phyloP scores from a whole-genome alignment of 2,329 filamentous ascomycete species.

The Alternaria sp. region DNA sequence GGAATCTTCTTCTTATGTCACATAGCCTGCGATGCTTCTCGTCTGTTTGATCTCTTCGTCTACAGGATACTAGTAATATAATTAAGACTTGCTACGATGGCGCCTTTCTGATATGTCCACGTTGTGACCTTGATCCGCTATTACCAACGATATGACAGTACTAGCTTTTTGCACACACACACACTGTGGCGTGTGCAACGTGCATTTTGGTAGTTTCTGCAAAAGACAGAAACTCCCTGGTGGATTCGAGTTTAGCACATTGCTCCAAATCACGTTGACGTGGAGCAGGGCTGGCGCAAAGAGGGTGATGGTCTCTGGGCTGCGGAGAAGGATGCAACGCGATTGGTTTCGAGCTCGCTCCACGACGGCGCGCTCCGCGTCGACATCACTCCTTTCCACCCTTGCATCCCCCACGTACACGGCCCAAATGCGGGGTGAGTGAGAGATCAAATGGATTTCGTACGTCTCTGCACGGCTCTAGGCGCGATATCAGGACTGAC shows the following conservation, averaged over 20 bases:
- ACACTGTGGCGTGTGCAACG: background rate
- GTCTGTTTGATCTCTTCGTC: background rate
- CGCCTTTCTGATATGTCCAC: background rate
- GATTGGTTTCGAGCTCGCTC: slow-evolving; percentile 21
- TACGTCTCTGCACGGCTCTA: slow-evolving; percentile 15
- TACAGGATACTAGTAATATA: background rate
- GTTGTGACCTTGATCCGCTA: no score
- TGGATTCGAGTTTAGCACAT: background rate
- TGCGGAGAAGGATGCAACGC: slow-evolving; percentile 18
- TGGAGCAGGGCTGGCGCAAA: background rate
- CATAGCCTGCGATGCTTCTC: background rate
- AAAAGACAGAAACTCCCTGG: background rate
- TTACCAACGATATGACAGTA: no score
- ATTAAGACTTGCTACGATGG: background rate
- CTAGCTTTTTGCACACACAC: no score
- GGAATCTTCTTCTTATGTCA: background rate
- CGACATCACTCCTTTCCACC: slow-evolving; percentile 25
- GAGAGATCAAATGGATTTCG: slow-evolving; percentile 37
- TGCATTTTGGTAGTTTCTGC: background rate
- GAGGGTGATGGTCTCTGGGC: slow-evolving; percentile 1
- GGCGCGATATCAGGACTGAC: slow-evolving; percentile 26
- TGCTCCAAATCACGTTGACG: no score
- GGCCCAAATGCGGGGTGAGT: slow-evolving; percentile 37
- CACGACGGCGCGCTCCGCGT: slow-evolving; percentile 22
- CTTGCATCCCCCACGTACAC: slow-evolving; percentile 28